Conservation (phyloP, 2,329 filamentous ascomycete species). For the Akanthomyces lecanii region DNA sequence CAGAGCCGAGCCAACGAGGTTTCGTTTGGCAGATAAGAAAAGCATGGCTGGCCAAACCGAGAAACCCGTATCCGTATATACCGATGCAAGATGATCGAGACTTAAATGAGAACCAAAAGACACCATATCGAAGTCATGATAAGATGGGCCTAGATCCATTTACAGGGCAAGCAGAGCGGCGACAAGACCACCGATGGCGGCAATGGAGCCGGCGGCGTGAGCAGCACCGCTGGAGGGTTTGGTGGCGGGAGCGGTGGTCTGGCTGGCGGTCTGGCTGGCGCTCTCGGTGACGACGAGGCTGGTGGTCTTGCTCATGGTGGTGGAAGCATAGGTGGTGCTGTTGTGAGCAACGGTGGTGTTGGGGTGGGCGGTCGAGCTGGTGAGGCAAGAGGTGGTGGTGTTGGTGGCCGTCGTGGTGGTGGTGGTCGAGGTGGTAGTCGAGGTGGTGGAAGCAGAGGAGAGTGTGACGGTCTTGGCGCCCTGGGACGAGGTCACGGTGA, state of each 20-base stretch:
- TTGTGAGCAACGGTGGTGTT: constrained; percentile 16
- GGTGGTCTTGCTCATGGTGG: neutral
- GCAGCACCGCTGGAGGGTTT: constrained; percentile 24
- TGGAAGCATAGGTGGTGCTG: neutral
- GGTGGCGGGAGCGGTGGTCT: constrained; percentile 21
- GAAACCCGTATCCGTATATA: constrained; percentile 4
- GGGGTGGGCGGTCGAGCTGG: constrained; percentile 24
- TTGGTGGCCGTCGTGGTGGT: constrained; percentile 13
- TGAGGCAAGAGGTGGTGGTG: constrained; percentile 25
- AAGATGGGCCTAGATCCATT: constrained; percentile 24
- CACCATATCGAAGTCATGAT: neutral
- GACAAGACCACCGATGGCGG: constrained; percentile 37
- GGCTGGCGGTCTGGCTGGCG: constrained; percentile 21
- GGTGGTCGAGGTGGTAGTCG: constrained; percentile 14
- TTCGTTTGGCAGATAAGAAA: neutral
- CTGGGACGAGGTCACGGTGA: constrained; percentile 27
- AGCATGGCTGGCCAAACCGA: neutral
- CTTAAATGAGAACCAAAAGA: constrained; percentile 5
- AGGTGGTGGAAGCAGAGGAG: constrained; percentile 22
- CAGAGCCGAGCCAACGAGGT: neutral
- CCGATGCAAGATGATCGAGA: constrained; percentile 11
- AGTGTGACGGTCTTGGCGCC: constrained; percentile 31
- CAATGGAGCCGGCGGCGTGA: constrained; percentile 36
- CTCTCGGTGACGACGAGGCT: constrained; percentile 26
- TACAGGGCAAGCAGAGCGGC: constrained; percentile 42